These are phyloP conservation scores for Dryas drummondii DNA, from an alignment of 306 rosid species.

Conservation along the genomic window DNA sequence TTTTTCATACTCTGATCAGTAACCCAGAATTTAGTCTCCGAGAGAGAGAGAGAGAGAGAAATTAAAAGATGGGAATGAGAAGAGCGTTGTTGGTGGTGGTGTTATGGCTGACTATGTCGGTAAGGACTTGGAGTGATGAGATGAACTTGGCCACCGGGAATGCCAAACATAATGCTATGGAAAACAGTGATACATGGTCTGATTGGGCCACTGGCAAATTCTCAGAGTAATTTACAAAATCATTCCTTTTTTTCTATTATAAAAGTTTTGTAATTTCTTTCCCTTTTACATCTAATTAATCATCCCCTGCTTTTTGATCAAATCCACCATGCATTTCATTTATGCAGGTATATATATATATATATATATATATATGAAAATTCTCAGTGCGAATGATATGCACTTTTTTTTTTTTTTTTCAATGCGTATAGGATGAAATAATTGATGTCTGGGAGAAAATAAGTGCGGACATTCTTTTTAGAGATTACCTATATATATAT, in stretches of 20 bases:
- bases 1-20: not conserved
- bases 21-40: not conserved
- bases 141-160: not conserved
- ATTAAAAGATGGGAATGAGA: slow-evolving; percentile 29
- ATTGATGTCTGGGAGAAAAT: no score
- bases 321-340: no score
- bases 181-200: slow-evolving; percentile 24
- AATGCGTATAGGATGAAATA: no score
- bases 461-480: no score
- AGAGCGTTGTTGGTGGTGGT: slow-evolving; percentile 23
- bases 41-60: no score
- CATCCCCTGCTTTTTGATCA: not conserved
- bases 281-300: not conserved
- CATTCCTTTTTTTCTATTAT: not conserved
- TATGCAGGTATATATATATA: no score
- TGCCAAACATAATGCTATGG: slow-evolving; percentile 20
- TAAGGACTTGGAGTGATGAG: slow-evolving; percentile 30
- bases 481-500: no score
- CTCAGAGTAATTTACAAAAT: slow-evolving; percentile 36
- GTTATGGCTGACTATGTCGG: slow-evolving; percentile 23
- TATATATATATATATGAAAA: no score
- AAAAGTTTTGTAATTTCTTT: not conserved
- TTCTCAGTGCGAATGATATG: no score
- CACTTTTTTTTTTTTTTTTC: no score
- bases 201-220: slow-evolving; percentile 29